Evolutionary conservation across 345 rosid species (phyloP), one percentile per base, ranked within the genome.

Genomic region (Syzygium jambos): DNA sequence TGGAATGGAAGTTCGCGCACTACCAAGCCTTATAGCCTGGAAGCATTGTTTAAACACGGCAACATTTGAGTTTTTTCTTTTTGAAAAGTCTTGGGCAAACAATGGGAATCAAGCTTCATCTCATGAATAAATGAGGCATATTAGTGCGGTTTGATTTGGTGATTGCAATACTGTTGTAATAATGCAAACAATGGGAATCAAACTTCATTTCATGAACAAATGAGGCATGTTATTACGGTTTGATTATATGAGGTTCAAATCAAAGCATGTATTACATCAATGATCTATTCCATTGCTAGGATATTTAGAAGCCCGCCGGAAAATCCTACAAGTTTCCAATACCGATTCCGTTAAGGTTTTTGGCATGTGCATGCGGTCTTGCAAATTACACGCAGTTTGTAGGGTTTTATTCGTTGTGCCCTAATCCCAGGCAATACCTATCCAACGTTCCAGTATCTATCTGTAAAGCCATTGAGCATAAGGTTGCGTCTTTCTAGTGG

Each of bases 11-110:
- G 51, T 46, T 29, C 17, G 11, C 29, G 9, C 9, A 53, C 82
- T 6, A 90, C 85, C 11, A 61, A 52, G 23, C 91, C 89, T 13
- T 90, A 85, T 61, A 90, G 86, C 82, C 54, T 88, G 15, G 34
- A 85, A 52, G 61, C 84, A 27, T 54, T 90, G 19, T 87, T 82
- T 46, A 41, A 85, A 51, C 49, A 49, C 5, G 25, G 46, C 49
- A 73, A 19, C 14, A 73, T 34, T 34, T 73, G 25, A 73, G 19
- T 2, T 73, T 38, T 38, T 23, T 19, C 22, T 38, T 17, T 34
- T 68, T 34, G 34, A 6, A 34, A 34, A 1, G 2, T 38, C 11
- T 21, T 17, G 25, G 23, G 25, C 46, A 68, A 68, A 68, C 46
- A 17, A 68, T 17, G 46, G 78, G 78, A 17, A 68, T 9, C 43